Conservation (phyloP, 495 filamentous ascomycete species). For the Darksidea phi region DNA sequence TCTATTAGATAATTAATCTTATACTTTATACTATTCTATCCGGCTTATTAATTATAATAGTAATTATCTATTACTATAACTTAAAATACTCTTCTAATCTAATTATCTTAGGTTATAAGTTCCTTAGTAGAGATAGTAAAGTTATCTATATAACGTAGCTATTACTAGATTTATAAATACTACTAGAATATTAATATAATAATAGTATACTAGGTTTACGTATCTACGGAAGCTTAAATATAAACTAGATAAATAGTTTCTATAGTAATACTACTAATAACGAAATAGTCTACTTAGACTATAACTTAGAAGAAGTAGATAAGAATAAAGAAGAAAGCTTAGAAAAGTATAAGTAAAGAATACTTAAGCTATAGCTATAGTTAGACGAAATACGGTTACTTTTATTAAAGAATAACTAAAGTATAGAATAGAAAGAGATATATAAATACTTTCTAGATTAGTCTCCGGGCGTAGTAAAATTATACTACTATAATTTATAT, state of each 20-base stretch:
- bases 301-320: not conserved
- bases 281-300: conserved; percentile 1
- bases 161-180: too few relatives aligned
- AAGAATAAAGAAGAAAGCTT: conserved; percentile 1
- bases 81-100: conserved; percentile 4
- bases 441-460: conserved; percentile 5
- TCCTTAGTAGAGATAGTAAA: conserved; percentile 13
- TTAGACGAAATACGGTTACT: conserved; percentile 18
- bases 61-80: conserved; percentile 10
- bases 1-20: conserved; percentile 28
- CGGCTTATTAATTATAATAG: conserved; percentile 15
- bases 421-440: conserved; percentile 3
- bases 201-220: conserved; percentile 1
- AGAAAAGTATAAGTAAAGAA: conserved; percentile 7
- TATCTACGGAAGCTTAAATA: conserved; percentile 6
- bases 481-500: too few relatives aligned
- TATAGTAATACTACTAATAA: not conserved
- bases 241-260: conserved; percentile 8
- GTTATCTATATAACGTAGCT: conserved; percentile 8
- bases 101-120: conserved; percentile 12
- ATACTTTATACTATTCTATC: conserved; percentile 11
- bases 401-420: conserved; percentile 8
- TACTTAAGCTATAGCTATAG: conserved; percentile 1
- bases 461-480: too few relatives aligned
- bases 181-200: not conserved